phyloP scores from a whole-genome alignment of 2,329 filamentous ascomycete genomes.

The Monosporascus sp. region DNA sequence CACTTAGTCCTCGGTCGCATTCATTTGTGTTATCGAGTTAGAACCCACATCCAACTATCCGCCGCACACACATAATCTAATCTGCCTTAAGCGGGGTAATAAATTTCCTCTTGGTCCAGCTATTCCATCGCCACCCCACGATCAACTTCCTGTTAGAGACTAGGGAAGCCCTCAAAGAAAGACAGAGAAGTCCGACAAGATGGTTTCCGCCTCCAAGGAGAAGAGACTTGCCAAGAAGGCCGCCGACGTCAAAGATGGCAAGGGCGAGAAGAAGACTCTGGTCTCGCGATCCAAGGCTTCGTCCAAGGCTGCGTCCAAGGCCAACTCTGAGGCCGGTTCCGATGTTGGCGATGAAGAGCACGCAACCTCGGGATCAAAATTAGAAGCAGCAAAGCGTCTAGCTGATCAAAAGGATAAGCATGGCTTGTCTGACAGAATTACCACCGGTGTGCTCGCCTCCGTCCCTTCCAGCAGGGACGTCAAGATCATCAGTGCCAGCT shows the following conservation, averaged over 20 bases:
- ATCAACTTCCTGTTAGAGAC: background rate
- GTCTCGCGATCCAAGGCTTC: constrained; percentile 60
- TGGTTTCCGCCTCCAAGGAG: constrained; percentile 66
- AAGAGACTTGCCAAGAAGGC: constrained; percentile 68
- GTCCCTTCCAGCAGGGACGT: constrained; percentile 82
- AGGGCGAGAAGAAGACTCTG: constrained; percentile 71
- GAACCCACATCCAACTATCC: background rate
- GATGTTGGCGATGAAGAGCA: constrained; percentile 64
- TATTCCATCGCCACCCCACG: background rate
- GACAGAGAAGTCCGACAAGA: constrained; percentile 31
- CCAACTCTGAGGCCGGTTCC: constrained; percentile 66
- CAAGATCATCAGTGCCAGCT: constrained; percentile 88
- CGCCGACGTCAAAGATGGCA: constrained; percentile 66
- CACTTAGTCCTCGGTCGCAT: background rate
- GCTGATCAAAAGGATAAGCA: constrained; percentile 92
- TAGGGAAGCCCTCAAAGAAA: constrained; percentile 8
- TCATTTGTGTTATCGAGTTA: background rate
- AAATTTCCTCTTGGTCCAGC: background rate
- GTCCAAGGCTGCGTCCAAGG: constrained; percentile 63
- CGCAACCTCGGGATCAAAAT: constrained; percentile 66
- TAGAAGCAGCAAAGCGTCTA: constrained; percentile 79
- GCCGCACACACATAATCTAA: background rate
- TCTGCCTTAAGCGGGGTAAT: background rate
- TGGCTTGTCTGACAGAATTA: constrained; percentile 94
- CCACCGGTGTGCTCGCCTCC: constrained; percentile 91